Evolutionary conservation across 805 yeast genomes (phyloP), one percentile per base, ranked within the genome.

Genomic region (Nakazawaea anatomiae): DNA sequence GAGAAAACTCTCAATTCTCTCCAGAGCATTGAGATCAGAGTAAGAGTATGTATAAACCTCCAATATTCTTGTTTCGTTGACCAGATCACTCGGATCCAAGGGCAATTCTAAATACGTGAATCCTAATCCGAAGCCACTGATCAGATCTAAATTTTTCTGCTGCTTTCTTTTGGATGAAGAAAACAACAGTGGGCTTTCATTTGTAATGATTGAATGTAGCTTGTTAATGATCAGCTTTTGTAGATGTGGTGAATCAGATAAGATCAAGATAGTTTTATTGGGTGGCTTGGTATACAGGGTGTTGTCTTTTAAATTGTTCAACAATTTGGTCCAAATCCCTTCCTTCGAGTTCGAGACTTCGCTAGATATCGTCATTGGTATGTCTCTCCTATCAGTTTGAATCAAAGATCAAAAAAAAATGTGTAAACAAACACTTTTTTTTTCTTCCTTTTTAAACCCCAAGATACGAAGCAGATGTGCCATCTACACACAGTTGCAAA

Each of bases 31-130:
- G 8, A 28, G 7, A 27, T 25, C 18, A 10, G 32, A 9, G 29
- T 36, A 46, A 3, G 42, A 28, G n/a, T 44, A 46, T 4, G 47
- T 46, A 31, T 50, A 50, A 12, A 50, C 36, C 29, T 50, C 53
- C 28, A 50, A 35, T 5, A 12, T 40, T 18, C 27, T 6, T 5
- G 30, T 47, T 14, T 9, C 40, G 9, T 11, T 31, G 9, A 7
- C n/a, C 12, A 14, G n/a, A 11, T 38, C 51, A 28, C 7, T 31
- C 9, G 29, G 25, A n/a, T 39, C 35, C 29, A 30, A 18, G 6
- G 25, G 31, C 14, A 38, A 32, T 25, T 44, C 35, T 8, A 44
- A 7, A 39, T 14, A 43, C 3, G 44, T 49, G 27, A 42, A 49
- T 6, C 48, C 48, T 31, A 49, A 44, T 10, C 47, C 46, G 12